These are phyloP conservation scores for Penicillium palitans DNA, from an alignment of 2,329 filamentous ascomycete species.

Conservation along the genomic window DNA sequence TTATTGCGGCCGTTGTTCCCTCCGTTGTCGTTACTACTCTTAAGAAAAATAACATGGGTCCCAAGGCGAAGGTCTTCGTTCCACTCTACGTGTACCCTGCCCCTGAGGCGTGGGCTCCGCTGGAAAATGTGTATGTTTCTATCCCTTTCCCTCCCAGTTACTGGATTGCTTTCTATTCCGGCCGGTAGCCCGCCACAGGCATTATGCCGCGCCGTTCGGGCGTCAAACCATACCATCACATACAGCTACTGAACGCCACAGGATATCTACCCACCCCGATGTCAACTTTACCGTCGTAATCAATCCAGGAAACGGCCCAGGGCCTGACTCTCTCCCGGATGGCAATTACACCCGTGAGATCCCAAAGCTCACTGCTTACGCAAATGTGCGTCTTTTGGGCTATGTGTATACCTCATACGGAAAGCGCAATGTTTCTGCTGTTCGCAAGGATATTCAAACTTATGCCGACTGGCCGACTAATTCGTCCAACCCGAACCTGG, in stretches of 20 bases:
- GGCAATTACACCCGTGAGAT: conserved; percentile 47
- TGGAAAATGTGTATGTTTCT: conserved; percentile 46
- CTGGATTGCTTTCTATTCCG: conserved; percentile 8
- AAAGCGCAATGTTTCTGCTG: conserved; percentile 41
- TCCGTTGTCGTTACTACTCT: conserved; percentile 37
- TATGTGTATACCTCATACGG: conserved; percentile 55
- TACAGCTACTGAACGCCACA: conserved; percentile 30
- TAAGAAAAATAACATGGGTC: conserved; percentile 39
- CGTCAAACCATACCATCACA: conserved; percentile 9
- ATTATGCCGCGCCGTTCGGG: conserved; percentile 15
- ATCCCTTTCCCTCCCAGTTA: conserved; percentile 2
- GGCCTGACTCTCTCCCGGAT: conserved; percentile 45
- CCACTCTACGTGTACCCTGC: conserved; percentile 53
- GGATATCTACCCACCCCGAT: conserved; percentile 40
- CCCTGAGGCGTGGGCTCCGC: conserved; percentile 48
- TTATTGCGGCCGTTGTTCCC: conserved; percentile 36
- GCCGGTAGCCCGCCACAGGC: conserved; percentile 13
- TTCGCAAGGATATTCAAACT: conserved; percentile 46
- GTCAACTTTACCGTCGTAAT: conserved; percentile 54
- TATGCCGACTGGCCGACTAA: conserved; percentile 48
- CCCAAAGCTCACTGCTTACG: conserved; percentile 40
- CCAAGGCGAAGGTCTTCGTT: conserved; percentile 47
- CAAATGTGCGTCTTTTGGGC: conserved; percentile 53
- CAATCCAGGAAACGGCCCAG: conserved; percentile 52
- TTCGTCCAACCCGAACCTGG: conserved; percentile 39